Base-by-base conservation (phyloP, 2,329 filamentous ascomycete genomes). In the Penicillium sp. region DNA sequence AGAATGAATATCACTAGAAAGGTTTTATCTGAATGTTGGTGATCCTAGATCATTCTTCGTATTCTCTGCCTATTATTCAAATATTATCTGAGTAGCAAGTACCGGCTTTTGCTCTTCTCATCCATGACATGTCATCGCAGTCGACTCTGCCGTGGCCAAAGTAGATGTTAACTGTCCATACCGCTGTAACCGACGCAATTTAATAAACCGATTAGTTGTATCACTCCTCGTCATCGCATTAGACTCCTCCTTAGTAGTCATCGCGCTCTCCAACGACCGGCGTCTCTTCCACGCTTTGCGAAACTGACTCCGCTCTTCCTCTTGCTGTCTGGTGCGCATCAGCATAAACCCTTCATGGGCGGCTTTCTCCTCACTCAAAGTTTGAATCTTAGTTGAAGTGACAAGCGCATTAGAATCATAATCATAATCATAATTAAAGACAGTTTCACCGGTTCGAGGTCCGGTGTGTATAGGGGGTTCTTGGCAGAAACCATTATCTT, bases 251-350 rank as follows among this genome's bases (percentile, higher is more conserved):
- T 56, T 61, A 10, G 55, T 38, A 33, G 56, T 35, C 17, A 61
- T 12, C 7, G 33, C 37, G 1, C 19, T 56, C 40, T 66, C 65
- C 24, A 64, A 30, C 10, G 72, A 72, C 58, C 69, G 65, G 2
- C 73, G 69, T 12, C 69, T 64, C 55, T 65, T 73, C 70, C 73
- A 76, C 9, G 72, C 69, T 55, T 74, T 76, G 44, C 75, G 73
- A 58, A 77, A 77, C 60, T 72, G 70, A n/a, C 63, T 61, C 38
- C 71, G 72, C 53, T 77, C 75, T 12, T 77, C 73, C 5, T 71
- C 67, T 38, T 74, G 71, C 56, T 77, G 75, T 54, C 70, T 72
- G 19, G 71, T 68, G 5, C 75, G 75, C 53, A 70, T 66, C 33
- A 70, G 65, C 26, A 75, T 56, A 42, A 77, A 77, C 7, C 68